Conservation (phyloP, 2,329 filamentous ascomycete genomes). For the Emericellopsis cladophorae region DNA sequence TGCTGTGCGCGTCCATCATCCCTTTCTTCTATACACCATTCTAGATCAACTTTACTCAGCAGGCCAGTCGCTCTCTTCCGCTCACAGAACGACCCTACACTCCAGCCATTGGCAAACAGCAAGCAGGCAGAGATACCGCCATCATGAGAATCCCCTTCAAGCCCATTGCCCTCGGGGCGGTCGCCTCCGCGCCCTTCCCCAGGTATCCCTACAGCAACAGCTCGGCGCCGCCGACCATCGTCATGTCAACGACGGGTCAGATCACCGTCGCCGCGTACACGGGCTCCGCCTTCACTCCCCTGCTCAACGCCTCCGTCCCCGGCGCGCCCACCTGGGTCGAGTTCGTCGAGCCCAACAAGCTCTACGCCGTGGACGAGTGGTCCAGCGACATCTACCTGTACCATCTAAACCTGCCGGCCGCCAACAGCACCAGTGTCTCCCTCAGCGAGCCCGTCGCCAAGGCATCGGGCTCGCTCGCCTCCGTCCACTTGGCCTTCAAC, state of each 20-base stretch:
- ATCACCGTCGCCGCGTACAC: constrained; percentile 29
- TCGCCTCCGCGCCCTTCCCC: background rate
- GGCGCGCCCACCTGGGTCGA: constrained; percentile 34
- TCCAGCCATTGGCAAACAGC: too few species aligned
- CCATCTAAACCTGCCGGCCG: constrained; percentile 16
- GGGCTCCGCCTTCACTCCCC: constrained; percentile 23
- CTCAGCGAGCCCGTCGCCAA: constrained; percentile 13
- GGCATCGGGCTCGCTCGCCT: constrained; percentile 23
- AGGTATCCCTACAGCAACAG: background rate
- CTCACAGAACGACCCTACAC: too few species aligned
- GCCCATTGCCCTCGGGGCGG: background rate
- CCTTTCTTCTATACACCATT: background rate
- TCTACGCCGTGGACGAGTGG: constrained; percentile 37
- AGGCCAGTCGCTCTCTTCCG: too few species aligned
- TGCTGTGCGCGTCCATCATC: background rate
- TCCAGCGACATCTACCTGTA: constrained; percentile 24
- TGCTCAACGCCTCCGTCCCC: constrained; percentile 15
- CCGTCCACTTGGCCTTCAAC: constrained; percentile 35
- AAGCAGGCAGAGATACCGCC: background rate
- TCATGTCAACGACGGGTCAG: constrained; percentile 10
- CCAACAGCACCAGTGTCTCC: constrained; percentile 8
- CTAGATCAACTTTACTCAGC: too few species aligned
- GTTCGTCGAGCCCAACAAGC: constrained; percentile 20
- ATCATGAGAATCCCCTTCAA: background rate
- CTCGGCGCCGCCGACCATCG: background rate